A percentile compares a stretch with the other conserved stretches of the same genome.
These are phyloP conservation scores for Lumnitzera racemosa DNA, from an alignment of 345 rosid species.

Conservation along the genomic window DNA sequence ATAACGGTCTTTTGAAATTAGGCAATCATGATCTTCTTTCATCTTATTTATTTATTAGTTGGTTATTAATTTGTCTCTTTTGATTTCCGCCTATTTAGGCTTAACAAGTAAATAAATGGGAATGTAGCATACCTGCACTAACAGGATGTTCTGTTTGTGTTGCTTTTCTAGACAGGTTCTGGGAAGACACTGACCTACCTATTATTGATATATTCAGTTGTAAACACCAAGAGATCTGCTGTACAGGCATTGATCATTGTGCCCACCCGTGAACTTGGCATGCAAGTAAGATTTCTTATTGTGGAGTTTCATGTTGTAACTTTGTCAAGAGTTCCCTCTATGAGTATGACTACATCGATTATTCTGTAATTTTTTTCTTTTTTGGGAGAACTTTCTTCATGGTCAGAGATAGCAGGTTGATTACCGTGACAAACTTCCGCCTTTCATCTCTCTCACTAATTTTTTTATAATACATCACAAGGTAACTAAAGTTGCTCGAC, in stretches of 20 bases:
- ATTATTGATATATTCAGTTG: constrained; percentile 52
- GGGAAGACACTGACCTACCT: constrained; percentile 91
- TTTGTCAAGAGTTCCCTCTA: not conserved
- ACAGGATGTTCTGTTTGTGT: constrained; percentile 14
- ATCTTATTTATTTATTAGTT: not conserved
- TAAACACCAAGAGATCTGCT: constrained; percentile 60
- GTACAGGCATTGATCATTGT: constrained; percentile 84
- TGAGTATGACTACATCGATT: not conserved
- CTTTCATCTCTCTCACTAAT: not conserved
- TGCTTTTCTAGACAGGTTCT: constrained; percentile 71
- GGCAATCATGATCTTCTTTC: no score
- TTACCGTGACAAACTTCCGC: no score
- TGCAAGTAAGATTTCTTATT: constrained; percentile 50
- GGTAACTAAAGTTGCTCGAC: constrained; percentile 78
- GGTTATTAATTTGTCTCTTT: not conserved
- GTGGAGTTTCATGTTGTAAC: not conserved
- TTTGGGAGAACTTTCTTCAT: not conserved
- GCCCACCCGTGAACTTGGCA: constrained; percentile 90
- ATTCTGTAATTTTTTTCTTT: not conserved
- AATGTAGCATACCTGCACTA: not conserved
- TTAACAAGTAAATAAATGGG: not conserved
- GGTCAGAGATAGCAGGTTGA: no score
- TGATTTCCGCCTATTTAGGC: no score
- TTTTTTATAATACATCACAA: constrained; percentile 17
- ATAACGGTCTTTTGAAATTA: no score